Base-by-base conservation (phyloP, 2,329 filamentous ascomycete species). In the Colletotrichum godetiae region DNA sequence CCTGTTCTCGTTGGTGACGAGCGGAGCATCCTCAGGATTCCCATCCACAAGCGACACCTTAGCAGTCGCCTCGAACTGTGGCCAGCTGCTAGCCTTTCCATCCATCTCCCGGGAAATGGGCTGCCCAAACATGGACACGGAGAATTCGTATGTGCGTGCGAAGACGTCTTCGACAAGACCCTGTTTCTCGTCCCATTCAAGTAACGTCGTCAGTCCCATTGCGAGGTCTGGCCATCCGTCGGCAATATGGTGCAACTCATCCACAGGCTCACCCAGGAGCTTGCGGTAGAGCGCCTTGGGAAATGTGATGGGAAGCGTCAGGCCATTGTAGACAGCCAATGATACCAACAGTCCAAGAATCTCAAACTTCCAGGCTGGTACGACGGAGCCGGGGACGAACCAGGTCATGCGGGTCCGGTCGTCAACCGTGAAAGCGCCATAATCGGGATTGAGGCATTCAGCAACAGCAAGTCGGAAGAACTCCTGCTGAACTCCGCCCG, bases 401-500 rank as follows among this genome's bases (percentile, higher is more conserved):
- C 95, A 99, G 12, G 92, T 92, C 88, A 97, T 93, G 37, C 91
- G 90, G 0, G 93, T 97, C 67, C 91, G 86, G 1, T 89, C 83
- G 77, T 98, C 95, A 37, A 94, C 89, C 0, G 92, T 93, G 80
- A 98, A 98, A 67, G 93, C 91, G 1, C 93, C 95, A 78, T 93
- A 94, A 56, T 92, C 88, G 5, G 94, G 93, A 77, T 94, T 88
- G 58, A 98, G 88, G 4, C 93, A 94, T 78, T 97, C 92, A 0
- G 91, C 90, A 77, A 98, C 92, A 22, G 94, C 91, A 33, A 98
- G 84, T 19, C 95, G 91, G 84, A 99, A 98, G 80, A 98, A 98
- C 76, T 99, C 97, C 80, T 98, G 95, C 78, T 98, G 96, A 1
- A 99, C 95, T 75, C 97, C 97, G 56, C 97, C 97, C 61, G 96